Conservation (phyloP, 352 stramenopile genomes). For the Pythium aquatile region DNA sequence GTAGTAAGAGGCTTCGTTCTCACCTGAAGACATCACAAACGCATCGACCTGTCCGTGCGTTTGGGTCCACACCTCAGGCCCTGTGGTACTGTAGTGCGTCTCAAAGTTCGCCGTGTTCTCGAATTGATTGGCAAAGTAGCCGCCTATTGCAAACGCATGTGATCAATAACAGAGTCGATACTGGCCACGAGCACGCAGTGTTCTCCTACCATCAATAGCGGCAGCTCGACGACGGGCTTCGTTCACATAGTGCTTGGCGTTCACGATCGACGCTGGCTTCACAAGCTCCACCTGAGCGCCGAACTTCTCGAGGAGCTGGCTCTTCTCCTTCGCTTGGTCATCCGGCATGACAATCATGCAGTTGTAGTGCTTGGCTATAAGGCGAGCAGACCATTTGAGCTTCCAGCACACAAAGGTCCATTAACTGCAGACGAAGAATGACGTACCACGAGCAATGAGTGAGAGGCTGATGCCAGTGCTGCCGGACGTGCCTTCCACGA, state of each 20-base stretch:
- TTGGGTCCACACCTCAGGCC: constrained; percentile 95
- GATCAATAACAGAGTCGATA: neutral
- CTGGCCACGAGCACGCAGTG: neutral
- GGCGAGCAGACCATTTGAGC: neutral
- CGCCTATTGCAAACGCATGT: constrained; percentile 38
- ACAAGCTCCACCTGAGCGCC: constrained; percentile 88
- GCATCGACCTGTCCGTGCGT: constrained; percentile 91
- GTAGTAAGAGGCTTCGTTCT: neutral
- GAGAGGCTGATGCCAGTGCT: constrained; percentile 98
- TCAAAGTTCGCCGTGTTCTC: constrained; percentile 96
- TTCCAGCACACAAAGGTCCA: neutral
- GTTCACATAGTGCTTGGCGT: constrained; percentile 98
- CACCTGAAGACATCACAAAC: constrained; percentile 97
- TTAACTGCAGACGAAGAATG: neutral
- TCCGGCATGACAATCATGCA: constrained; percentile 98
- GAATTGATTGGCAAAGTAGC: constrained; percentile 98
- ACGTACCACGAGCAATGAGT: constrained; percentile 84
- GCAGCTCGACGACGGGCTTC: constrained; percentile 86
- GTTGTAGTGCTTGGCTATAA: constrained; percentile 88
- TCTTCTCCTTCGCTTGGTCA: constrained; percentile 95
- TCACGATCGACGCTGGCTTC: constrained; percentile 94
- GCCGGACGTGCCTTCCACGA: constrained; percentile 97
- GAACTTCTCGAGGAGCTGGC: constrained; percentile 72
- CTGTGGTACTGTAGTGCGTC: constrained; percentile 93
- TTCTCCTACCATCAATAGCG: constrained; percentile 61